phyloP scores from a whole-genome alignment of 108 stramenopile species.

The Cylindrotheca fusiformis region DNA sequence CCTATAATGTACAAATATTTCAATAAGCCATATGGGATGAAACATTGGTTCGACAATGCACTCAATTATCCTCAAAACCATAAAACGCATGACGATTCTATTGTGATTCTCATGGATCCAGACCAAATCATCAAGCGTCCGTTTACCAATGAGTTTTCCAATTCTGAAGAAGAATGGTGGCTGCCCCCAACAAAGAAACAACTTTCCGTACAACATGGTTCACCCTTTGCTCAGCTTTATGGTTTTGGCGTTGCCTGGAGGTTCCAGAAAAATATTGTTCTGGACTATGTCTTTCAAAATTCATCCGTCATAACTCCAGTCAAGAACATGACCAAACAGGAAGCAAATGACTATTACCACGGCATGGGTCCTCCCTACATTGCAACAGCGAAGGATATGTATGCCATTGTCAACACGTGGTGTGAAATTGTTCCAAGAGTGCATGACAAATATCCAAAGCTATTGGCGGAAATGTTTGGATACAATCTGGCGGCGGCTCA shows the following conservation, averaged over 20 bases:
- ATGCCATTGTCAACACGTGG: slow-evolving; percentile 58
- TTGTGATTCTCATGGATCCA: slow-evolving; percentile 77
- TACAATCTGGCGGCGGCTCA: slow-evolving; percentile 80
- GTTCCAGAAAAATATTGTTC: slow-evolving; percentile 51
- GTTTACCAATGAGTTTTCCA: slow-evolving; percentile 29
- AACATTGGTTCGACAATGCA: slow-evolving; percentile 75
- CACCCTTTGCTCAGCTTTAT: slow-evolving; percentile 89
- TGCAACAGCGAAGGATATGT: slow-evolving; percentile 57
- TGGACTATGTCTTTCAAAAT: slow-evolving; percentile 38
- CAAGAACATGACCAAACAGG: slow-evolving; percentile 45
- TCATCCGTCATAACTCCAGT: slow-evolving; percentile 48
- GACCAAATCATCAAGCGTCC: slow-evolving; percentile 67
- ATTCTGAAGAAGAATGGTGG: not conserved
- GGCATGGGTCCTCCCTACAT: slow-evolving; percentile 78
- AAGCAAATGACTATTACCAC: slow-evolving; percentile 47
- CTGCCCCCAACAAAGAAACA: not conserved
- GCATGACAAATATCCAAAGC: slow-evolving; percentile 48
- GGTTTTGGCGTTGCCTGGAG: slow-evolving; percentile 84
- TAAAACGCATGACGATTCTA: slow-evolving; percentile 52
- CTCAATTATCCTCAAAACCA: slow-evolving; percentile 50
- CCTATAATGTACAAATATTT: too few relatives aligned
- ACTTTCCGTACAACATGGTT: slow-evolving; percentile 74
- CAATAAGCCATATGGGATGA: slow-evolving; percentile 91
- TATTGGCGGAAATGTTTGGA: slow-evolving; percentile 90
- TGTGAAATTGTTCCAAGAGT: slow-evolving; percentile 59